phyloP scores from a whole-genome alignment of 1,139 yeast species.

The Hansenula lynferdii region DNA sequence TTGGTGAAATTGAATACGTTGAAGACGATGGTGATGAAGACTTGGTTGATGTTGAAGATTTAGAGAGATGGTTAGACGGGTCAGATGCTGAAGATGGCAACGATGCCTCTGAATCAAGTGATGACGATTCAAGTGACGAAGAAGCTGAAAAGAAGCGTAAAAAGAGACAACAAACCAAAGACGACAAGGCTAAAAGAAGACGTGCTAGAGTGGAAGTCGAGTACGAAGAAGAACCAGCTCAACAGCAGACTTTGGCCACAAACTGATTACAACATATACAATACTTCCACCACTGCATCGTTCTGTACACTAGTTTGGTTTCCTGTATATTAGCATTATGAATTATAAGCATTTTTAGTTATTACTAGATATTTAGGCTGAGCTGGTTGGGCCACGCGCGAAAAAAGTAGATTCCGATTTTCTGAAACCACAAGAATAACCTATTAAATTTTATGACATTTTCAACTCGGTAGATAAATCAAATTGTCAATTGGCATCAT shows the following conservation, averaged over 20 bases:
- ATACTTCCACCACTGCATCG: too few species aligned
- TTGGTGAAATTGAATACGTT: constrained; percentile 79
- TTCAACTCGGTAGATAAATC: too few species aligned
- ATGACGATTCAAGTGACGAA: constrained; percentile 32
- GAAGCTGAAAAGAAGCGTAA: constrained; percentile 39
- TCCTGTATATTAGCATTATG: too few species aligned
- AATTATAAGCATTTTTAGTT: too few species aligned
- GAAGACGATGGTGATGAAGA: constrained; percentile 88
- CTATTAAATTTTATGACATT: too few species aligned
- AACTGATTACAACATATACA: too few species aligned
- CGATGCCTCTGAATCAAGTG: constrained; percentile 31
- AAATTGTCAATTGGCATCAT: too few species aligned
- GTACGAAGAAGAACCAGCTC: constrained; percentile 66
- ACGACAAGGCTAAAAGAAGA: constrained; percentile 42
- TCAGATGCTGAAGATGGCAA: constrained; percentile 43
- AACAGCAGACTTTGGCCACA: background rate
- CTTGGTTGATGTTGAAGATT: constrained; percentile 84
- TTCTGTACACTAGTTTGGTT: background rate
- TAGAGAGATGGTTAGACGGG: constrained; percentile 85
- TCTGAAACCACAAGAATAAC: background rate
- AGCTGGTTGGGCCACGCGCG: background rate
- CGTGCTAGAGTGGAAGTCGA: constrained; percentile 81
- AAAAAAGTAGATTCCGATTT: too few species aligned
- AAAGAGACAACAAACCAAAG: constrained; percentile 33
- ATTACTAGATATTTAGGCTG: background rate